A percentile compares a stretch with the other conserved stretches of the same genome.
Conservation (phyloP, 306 rosid genomes). For the Malus fusca region DNA sequence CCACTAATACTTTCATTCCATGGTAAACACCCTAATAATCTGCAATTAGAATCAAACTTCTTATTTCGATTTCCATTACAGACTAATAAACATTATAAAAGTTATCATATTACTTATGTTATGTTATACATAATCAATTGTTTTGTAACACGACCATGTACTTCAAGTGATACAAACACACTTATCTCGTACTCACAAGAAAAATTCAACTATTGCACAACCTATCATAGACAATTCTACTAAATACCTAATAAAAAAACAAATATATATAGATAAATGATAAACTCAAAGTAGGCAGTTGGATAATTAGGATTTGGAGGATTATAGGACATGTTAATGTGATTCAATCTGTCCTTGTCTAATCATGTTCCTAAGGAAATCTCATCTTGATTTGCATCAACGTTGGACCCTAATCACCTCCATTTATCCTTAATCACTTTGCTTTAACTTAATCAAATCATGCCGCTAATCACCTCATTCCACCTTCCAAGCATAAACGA, state of each 20-base stretch:
- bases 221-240: background rate
- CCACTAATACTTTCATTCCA: too few species aligned
- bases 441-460: background rate
- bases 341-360: constrained; percentile 26
- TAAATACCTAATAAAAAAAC: background rate
- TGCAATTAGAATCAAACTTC: too few species aligned
- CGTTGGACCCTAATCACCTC: background rate
- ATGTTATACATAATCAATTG: too few species aligned
- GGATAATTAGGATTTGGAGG: constrained; percentile 7
- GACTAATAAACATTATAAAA: too few species aligned
- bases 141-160: too few species aligned
- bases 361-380: constrained; percentile 17
- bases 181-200: background rate
- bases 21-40: too few species aligned
- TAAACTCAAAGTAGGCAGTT: background rate
- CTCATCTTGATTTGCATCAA: background rate
- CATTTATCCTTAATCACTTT: background rate
- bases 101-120: too few species aligned
- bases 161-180: background rate
- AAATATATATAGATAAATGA: background rate
- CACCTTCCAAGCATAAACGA: constrained; percentile 84
- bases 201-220: background rate
- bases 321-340: constrained; percentile 10
- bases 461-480: constrained; percentile 20
- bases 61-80: too few species aligned